These are phyloP conservation scores for Metroxylon sagu DNA, from an alignment of 176 grass and related monocot genomes.

Conservation along the genomic window DNA sequence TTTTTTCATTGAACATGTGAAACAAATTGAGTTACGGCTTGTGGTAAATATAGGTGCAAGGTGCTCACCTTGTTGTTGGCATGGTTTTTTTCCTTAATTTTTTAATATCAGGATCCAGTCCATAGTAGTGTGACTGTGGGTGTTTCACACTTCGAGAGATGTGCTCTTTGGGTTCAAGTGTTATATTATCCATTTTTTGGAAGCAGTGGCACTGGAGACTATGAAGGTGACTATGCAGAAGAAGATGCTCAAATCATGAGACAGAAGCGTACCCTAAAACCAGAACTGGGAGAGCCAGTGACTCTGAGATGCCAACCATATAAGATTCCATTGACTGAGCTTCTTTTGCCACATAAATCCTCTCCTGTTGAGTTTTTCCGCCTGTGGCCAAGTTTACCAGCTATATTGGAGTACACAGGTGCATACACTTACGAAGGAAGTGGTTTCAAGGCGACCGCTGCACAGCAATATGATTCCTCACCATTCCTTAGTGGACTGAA, in stretches of 20 bases:
- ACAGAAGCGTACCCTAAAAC: slow-evolving; percentile 53
- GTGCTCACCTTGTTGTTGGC: neutral
- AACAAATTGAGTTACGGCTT: too few relatives aligned
- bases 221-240: slow-evolving; percentile 93
- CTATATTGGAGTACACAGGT: slow-evolving; percentile 83
- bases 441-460: slow-evolving; percentile 97
- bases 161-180: slow-evolving; percentile 91
- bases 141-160: slow-evolving; percentile 99
- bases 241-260: slow-evolving; percentile 76
- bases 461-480: slow-evolving; percentile 88
- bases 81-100: neutral
- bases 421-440: slow-evolving; percentile 94
- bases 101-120: slow-evolving; percentile 61
- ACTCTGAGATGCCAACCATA: slow-evolving; percentile 88
- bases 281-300: slow-evolving; percentile 79
- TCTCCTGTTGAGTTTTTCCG: slow-evolving; percentile 94
- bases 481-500: slow-evolving; percentile 89
- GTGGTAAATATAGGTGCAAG: too few relatives aligned
- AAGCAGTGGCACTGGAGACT: slow-evolving; percentile 49
- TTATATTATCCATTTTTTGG: slow-evolving; percentile 90
- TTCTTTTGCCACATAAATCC: slow-evolving; percentile 82
- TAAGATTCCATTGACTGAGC: slow-evolving; percentile 82
- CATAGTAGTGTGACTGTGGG: slow-evolving; percentile 92
- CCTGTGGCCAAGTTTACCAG: slow-evolving; percentile 89
- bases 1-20: too few relatives aligned